Percentiles rank a stretch among this genome's conserved stretches.
phyloP scores from a whole-genome alignment of 2,329 filamentous ascomycete genomes.

The Aspergillus melleus region DNA sequence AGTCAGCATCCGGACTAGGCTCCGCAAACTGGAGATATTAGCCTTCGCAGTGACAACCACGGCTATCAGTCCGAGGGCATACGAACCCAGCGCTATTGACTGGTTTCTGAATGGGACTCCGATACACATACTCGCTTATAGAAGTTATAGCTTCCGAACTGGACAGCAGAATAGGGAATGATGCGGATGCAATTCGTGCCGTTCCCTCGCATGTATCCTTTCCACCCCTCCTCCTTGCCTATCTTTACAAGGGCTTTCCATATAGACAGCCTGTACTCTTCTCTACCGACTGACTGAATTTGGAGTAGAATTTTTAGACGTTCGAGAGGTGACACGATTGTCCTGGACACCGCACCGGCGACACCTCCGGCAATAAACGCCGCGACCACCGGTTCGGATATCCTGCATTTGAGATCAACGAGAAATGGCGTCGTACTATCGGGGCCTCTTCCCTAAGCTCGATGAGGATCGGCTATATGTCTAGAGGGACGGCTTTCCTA shows the following conservation, averaged over 20 bases:
- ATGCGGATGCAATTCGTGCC: slow-evolving; percentile 98
- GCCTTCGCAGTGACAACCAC: not conserved
- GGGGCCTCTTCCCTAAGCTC: slow-evolving; percentile 20
- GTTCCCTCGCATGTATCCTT: slow-evolving; percentile 95
- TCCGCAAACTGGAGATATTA: slow-evolving; percentile 66
- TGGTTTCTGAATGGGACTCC: not conserved
- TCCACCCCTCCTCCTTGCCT: slow-evolving; percentile 96
- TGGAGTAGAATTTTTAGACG: slow-evolving; percentile 98
- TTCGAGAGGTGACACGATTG: slow-evolving; percentile 93
- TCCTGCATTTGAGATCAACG: slow-evolving; percentile 28
- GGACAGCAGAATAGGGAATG: slow-evolving; percentile 95
- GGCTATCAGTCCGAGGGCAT: not conserved
- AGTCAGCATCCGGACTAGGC: slow-evolving; percentile 67
- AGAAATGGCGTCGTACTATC: slow-evolving; percentile 22
- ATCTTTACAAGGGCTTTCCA: slow-evolving; percentile 88
- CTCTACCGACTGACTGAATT: slow-evolving; percentile 83
- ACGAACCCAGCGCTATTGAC: not conserved
- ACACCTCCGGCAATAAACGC: slow-evolving; percentile 94
- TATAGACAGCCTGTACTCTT: slow-evolving; percentile 92
- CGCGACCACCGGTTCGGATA: slow-evolving; percentile 83
- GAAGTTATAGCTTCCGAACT: slow-evolving; percentile 97
- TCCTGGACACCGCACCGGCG: slow-evolving; percentile 94
- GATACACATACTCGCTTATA: slow-evolving; percentile 75
- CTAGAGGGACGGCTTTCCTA: slow-evolving; percentile 13
- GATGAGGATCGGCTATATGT: slow-evolving; percentile 3